A percentile compares a stretch with the other conserved stretches of the same genome.
phyloP scores from a whole-genome alignment of 2,329 filamentous ascomycete species.

The Colletotrichum sp. region DNA sequence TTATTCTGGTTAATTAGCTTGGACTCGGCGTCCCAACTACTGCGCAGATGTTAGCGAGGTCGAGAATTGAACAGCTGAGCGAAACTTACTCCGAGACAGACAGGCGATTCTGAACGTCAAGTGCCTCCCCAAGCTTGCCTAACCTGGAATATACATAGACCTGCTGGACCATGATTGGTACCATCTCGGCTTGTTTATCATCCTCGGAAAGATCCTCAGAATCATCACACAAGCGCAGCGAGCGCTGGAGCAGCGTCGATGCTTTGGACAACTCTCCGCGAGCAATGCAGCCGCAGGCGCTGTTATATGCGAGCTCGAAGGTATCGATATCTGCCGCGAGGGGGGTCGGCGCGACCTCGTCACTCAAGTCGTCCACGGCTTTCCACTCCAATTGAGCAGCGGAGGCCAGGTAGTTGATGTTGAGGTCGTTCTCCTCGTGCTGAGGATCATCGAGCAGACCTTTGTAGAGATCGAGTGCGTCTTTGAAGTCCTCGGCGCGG shows the following conservation, averaged over 20 bases:
- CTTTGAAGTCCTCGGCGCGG: constrained; percentile 73
- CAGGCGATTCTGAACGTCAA: constrained; percentile 65
- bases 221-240: constrained; percentile 73
- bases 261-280: constrained; percentile 70
- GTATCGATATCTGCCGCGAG: constrained; percentile 69
- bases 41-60: constrained; percentile 39
- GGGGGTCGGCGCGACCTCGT: constrained; percentile 39
- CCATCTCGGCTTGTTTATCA: constrained; percentile 75
- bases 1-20: constrained; percentile 73
- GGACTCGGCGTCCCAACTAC: constrained; percentile 71
- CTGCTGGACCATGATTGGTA: constrained; percentile 79
- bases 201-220: constrained; percentile 75
- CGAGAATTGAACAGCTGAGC: background rate
- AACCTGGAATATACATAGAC: constrained; percentile 72
- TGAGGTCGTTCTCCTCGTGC: constrained; percentile 72
- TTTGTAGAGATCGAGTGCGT: constrained; percentile 68
- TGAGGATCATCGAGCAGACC: constrained; percentile 56
- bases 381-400: constrained; percentile 77
- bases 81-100: constrained; percentile 62
- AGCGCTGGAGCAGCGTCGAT: constrained; percentile 70
- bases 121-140: constrained; percentile 70
- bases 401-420: constrained; percentile 76
- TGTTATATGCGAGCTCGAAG: constrained; percentile 85
- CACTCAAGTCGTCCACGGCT: constrained; percentile 47
- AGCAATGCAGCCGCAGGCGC: constrained; percentile 75